Evolutionary conservation across 257 asterid species (phyloP).

Genomic region (Jaltomata sinuosa): DNA sequence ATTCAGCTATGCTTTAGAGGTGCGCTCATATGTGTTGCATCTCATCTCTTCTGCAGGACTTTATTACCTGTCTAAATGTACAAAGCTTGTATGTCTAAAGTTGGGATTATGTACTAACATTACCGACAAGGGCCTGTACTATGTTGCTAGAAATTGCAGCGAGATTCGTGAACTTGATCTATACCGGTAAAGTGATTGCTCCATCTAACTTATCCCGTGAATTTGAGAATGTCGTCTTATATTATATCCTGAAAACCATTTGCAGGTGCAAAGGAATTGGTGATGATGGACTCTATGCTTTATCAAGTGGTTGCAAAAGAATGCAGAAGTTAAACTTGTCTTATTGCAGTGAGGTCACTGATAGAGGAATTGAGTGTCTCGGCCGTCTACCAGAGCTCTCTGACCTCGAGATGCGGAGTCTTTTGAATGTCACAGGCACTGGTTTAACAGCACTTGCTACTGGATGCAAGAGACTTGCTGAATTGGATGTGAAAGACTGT

Average conservation of each 20-base stretch:
- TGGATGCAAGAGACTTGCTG: constrained; percentile 54
- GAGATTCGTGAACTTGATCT: constrained; percentile 56
- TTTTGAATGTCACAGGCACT: constrained; percentile 34
- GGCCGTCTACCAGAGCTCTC: constrained; percentile 33
- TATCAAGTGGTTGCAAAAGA: constrained; percentile 51
- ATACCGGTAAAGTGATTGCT: constrained; percentile 35
- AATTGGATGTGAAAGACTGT: constrained; percentile 56
- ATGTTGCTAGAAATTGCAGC: constrained; percentile 43
- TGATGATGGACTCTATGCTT: constrained; percentile 47
- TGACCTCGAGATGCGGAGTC: constrained; percentile 47
- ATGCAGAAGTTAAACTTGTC: constrained; percentile 50
- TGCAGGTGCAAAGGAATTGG: constrained; percentile 56
- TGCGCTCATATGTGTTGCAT: background rate
- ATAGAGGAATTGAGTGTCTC: constrained; percentile 44
- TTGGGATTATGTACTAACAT: constrained; percentile 56
- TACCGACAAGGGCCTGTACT: constrained; percentile 55
- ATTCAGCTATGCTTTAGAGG: background rate
- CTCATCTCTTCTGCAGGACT: constrained; percentile 36
- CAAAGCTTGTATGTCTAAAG: constrained; percentile 43
- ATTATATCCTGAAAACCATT: background rate
- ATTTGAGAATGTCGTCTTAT: background rate
- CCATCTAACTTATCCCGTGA: background rate
- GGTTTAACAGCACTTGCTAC: constrained; percentile 54
- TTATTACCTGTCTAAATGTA: constrained; percentile 46
- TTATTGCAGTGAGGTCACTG: constrained; percentile 44